These are phyloP conservation scores for Barnettozyma californica DNA, from an alignment of 805 yeast genomes.

Conservation along the genomic window DNA sequence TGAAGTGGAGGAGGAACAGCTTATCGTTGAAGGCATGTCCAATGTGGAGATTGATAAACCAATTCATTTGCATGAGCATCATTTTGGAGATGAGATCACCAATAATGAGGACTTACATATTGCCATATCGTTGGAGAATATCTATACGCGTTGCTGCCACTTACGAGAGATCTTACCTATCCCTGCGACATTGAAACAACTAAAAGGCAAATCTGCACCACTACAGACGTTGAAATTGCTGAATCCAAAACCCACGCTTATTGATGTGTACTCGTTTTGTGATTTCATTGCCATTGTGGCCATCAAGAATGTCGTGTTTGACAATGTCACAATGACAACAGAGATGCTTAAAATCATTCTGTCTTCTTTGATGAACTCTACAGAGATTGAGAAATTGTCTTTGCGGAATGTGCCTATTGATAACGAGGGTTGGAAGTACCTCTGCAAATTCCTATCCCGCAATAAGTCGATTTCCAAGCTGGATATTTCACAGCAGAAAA, in stretches of 20 bases:
- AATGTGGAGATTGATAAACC: constrained; percentile 65
- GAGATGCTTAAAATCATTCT: constrained; percentile 77
- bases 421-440: constrained; percentile 66
- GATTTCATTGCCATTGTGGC: constrained; percentile 88
- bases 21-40: constrained; percentile 16
- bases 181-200: constrained; percentile 80
- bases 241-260: constrained; percentile 86
- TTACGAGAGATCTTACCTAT: constrained; percentile 87
- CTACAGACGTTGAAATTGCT: constrained; percentile 63
- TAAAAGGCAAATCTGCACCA: constrained; percentile 73
- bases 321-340: constrained; percentile 67
- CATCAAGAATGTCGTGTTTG: constrained; percentile 65
- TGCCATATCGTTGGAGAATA: constrained; percentile 46
- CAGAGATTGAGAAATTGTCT: constrained; percentile 64
- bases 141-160: constrained; percentile 92
- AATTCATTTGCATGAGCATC: constrained; percentile 54
- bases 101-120: constrained; percentile 17
- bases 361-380: constrained; percentile 61
- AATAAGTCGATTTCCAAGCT: constrained; percentile 52
- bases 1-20: constrained; percentile 24
- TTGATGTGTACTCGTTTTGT: constrained; percentile 82
- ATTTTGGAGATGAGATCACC: constrained; percentile 35
- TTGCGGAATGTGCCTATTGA: constrained; percentile 74
- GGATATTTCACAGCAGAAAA: constrained; percentile 64
- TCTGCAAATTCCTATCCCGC: constrained; percentile 69